Evolutionary conservation across 345 rosid species (phyloP), one percentile per base, ranked within the genome.

Genomic region (Trapa incisa): DNA sequence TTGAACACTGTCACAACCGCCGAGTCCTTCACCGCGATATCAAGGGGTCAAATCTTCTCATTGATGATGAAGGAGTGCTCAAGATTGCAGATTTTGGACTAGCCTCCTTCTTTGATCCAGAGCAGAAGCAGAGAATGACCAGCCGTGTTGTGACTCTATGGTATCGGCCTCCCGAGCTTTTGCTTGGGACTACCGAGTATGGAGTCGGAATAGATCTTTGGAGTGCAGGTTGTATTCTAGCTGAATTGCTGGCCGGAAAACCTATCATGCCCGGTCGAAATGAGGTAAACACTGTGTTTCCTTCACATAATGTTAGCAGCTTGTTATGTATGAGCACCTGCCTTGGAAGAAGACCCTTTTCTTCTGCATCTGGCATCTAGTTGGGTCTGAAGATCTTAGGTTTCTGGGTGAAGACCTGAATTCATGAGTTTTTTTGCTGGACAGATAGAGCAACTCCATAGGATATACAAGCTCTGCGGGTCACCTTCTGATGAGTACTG

Each of bases 21-120:
- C 96, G 96, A 53, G 99, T 94, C 56, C 97, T 94, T 75, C 99
- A 94, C 71, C 99, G 99, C 12, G 99, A 93, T 72, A 91, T 93
- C 54, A 93, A 93, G 75, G 98, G 98, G 67, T 90, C 98, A 37
- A 93, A 93, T 79, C 98, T 93, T 80, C 87, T 93, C 37, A 88
- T 93, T 71, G 97, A 89, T 61, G 88, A 86, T 66, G 85, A 77
- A 37, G 97, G 99, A 74, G 79, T 86, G 37, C 91, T 94, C 65
- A 85, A 83, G 72, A 94, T 94, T 70, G 97, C 96, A 56, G 99
- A 94, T 81, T 94, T 94, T 74, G 99, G 99, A 5, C 74, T 94
- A 76, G 99, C 97, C 0, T 84, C 91, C 3, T 85, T 89, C 73
- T 94, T 77, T 68, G 87, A 91, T 77, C 89, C 99, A 11, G 83